Evolutionary conservation across 495 filamentous ascomycete genomes (phyloP), one percentile per base, ranked within the genome.

Genomic region (Aspergillus homomorphus): DNA sequence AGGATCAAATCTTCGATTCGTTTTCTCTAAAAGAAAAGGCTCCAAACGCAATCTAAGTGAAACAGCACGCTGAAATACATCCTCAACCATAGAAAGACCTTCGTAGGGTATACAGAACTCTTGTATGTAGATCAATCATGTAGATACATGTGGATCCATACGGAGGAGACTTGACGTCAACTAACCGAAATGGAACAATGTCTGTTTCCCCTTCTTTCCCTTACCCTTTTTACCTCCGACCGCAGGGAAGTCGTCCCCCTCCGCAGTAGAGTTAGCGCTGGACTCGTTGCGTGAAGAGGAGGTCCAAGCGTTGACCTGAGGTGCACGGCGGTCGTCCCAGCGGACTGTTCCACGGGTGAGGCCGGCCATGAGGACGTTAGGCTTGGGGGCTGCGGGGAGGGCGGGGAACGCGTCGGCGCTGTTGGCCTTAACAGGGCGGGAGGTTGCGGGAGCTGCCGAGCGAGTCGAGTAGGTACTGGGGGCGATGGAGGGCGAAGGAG

Each of bases 201-300:
- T 86, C 73, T 93, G 88, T 75, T 93, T 93, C 70, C 90, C 89
- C 60, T 83, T 85, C 73, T 90, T 87, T 59, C 87, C 91, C 16
- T 88, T 87, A 55, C 89, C 89, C 71, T 84, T 87, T 70, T 88
- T 89, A 0, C 81, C 81, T 50, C 79, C 80, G 12, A 66, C 66
- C 14, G 59, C 66, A 15, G 51, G 65, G 44, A 56, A 51, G n/a
- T 65, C 66, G 0, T 73, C 71, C 10, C 71, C 73, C 16, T 72
- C 77, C 3, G 66, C 72, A 16, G 45, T 23, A 20, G 56, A 59
- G 18, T 53, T 57, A 22, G 48, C 28, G 2, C 58, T 55, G 20
- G 62, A 45, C 14, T 60, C 61, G 16, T 41, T 48, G 12, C 42
- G 50, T 4, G 60, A 51, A 9, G 46, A 56, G 1, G 68, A 67